Base-by-base conservation (phyloP, 139 green algal genomes). In the Axilococcus clingmanii region DNA sequence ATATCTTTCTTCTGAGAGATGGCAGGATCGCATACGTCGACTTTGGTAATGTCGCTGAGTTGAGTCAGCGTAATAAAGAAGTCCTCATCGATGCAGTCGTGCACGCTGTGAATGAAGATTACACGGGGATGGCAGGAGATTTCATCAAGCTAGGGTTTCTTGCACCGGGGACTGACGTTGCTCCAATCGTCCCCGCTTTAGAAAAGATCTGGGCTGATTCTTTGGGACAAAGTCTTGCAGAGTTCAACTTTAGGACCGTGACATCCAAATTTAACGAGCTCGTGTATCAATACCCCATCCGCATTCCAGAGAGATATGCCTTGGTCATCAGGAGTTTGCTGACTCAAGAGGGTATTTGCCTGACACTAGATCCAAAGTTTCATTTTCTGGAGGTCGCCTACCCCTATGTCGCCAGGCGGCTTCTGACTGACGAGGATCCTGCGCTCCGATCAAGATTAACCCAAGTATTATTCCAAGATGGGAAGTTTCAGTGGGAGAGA, bases 1-100 rank as follows among this genome's bases (percentile, higher is more conserved):
- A 98, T 76, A 95, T 98, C 56, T 98, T 98, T 66, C 82, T 80
- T n/a, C 71, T 99, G 73, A 32, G 44, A 0, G 92, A 99, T 53
- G 92, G 92, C 24, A 85, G 92, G 68, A 99, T 99, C 58, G 92
- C 92, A 7, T 99, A 99, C 53, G 92, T 99, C 1, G 92, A 99
- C 76, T 99, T 99, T 74, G 92, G 92, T 52, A 99, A 98, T 56
- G 92, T 99, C 25, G 89, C 89, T n/a, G 80, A 96, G 71, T 75
- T 98, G 4, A 63, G 51, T 28, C 38, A 40, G 25, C 28, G 27
- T 38, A 68, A 68, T 51, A 68, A 69, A 25, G 55, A 71, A 59
- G 70, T 87, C 20, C 76, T 99, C 35, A 88, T 97, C 38, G 91
- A 98, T 61, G 88, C 91, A 0, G 87, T 98, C 43, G 91, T 99